phyloP scores from a whole-genome alignment of 345 rosid species.

The Turritis glabra region DNA sequence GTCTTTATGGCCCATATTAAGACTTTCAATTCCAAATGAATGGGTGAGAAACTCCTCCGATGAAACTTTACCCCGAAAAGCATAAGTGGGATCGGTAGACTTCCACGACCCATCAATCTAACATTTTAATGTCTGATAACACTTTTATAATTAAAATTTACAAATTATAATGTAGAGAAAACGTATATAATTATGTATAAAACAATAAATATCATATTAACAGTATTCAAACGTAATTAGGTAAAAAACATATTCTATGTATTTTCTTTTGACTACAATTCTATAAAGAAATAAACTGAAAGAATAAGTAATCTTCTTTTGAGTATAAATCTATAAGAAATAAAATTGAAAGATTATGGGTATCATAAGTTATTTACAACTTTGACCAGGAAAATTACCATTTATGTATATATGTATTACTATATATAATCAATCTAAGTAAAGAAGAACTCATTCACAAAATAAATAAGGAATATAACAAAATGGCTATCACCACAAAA shows the following conservation, averaged over 20 bases:
- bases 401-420: not conserved
- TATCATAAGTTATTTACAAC: not conserved
- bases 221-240: not conserved
- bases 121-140: no score
- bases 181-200: no score
- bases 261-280: not conserved
- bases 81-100: no score
- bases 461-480: not conserved
- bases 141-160: no score
- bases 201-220: no score
- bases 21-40: no score
- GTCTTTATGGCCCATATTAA: no score
- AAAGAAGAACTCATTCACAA: not conserved
- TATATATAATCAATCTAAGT: not conserved
- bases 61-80: no score
- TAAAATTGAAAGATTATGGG: not conserved
- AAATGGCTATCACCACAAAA: not conserved
- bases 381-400: not conserved
- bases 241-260: not conserved
- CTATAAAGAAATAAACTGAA: not conserved
- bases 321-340: not conserved
- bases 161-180: no score
- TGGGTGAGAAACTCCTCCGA: no score
- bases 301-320: not conserved
- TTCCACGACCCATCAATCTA: no score